A percentile compares a stretch with the other conserved stretches of the same genome.
phyloP scores from a whole-genome alignment of 1,284 basidiomycete genomes.

The Pseudozyma tsukubaensis region DNA sequence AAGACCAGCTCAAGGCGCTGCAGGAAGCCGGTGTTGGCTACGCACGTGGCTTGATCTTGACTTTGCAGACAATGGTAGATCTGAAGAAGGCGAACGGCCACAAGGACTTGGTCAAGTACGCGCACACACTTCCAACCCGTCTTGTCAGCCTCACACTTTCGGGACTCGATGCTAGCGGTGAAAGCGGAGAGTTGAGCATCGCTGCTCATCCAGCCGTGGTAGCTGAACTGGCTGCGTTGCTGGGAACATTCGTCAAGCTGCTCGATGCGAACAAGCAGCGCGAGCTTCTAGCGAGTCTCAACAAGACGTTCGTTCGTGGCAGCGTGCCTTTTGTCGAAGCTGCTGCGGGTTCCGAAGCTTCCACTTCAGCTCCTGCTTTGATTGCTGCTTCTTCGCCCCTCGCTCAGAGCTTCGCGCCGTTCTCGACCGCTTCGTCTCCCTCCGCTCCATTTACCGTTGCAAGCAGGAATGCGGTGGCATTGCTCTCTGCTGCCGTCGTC shows the following conservation, averaged over 20 bases:
- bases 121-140: conserved; percentile 42
- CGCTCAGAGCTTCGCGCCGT: conserved; percentile 6
- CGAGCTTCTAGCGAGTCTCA: conserved; percentile 43
- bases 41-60: conserved; percentile 59
- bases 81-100: conserved; percentile 48
- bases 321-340: conserved; percentile 9
- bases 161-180: conserved; percentile 8
- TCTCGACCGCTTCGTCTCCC: background rate
- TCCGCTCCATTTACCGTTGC: conserved; percentile 4
- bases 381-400: conserved; percentile 11
- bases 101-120: conserved; percentile 52
- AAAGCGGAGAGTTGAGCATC: conserved; percentile 18
- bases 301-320: conserved; percentile 33
- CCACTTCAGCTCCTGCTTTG: conserved; percentile 7
- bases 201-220: conserved; percentile 45
- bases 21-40: conserved; percentile 59
- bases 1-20: conserved; percentile 60
- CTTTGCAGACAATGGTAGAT: conserved; percentile 61
- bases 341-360: background rate
- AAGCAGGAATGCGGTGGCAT: conserved; percentile 25
- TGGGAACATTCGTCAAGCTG: conserved; percentile 50
- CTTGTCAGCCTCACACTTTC: conserved; percentile 45
- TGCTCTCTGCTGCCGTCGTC: conserved; percentile 39
- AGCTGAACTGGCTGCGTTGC: conserved; percentile 49
- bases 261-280: conserved; percentile 42